phyloP scores from a whole-genome alignment of 2,329 filamentous ascomycete species.

The Bisporella sp. region DNA sequence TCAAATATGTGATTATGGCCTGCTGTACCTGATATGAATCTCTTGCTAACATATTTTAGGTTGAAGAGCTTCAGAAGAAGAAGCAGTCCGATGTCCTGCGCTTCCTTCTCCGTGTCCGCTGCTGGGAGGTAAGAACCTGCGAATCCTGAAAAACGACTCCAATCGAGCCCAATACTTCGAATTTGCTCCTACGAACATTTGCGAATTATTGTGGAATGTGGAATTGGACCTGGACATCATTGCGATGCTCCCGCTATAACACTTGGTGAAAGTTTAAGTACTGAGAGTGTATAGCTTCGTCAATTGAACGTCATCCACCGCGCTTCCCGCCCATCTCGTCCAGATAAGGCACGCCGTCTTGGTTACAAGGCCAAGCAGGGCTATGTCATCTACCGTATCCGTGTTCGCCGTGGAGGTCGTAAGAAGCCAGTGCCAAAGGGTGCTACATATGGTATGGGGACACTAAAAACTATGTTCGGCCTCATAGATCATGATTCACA shows the following conservation, averaged over 20 bases:
- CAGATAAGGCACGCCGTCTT: conserved; percentile 99
- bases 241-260: conserved; percentile 63
- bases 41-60: background rate
- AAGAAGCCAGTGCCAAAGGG: conserved; percentile 96
- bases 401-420: conserved; percentile 96
- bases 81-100: conserved; percentile 99
- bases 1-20: conserved; percentile 67
- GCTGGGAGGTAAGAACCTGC: conserved; percentile 88
- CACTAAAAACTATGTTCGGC: background rate
- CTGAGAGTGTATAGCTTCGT: conserved; percentile 99
- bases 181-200: conserved; percentile 21
- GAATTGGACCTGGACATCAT: conserved; percentile 25
- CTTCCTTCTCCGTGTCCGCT: conserved; percentile 99
- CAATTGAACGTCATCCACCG: conserved; percentile 99
- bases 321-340: conserved; percentile 93
- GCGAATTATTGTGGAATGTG: conserved; percentile 19
- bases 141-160: conserved; percentile 27
- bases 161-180: conserved; percentile 26
- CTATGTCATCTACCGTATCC: conserved; percentile 99
- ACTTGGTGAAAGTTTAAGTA: conserved; percentile 84
- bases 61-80: conserved; percentile 99
- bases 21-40: background rate
- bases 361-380: conserved; percentile 99
- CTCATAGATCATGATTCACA: no score
- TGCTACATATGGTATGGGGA: conserved; percentile 90